A percentile compares a stretch with the other conserved stretches of the same genome.
Conservation (phyloP, 768 basidiomycete genomes). For the Pleurotus eryngii region DNA sequence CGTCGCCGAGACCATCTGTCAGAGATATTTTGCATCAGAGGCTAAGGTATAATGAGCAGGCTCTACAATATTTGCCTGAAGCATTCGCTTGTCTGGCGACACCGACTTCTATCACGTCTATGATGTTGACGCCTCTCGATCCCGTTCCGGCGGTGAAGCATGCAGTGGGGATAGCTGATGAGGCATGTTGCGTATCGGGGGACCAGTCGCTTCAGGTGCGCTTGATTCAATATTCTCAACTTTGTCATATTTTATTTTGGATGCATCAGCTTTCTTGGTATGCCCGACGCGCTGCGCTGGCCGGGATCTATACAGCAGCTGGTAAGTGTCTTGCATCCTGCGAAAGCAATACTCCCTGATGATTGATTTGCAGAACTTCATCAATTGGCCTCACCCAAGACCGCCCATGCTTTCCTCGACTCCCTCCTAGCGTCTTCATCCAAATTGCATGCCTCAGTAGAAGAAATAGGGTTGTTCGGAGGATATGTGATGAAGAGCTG, state of each 20-base stretch:
- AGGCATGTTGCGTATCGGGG: constrained; percentile 59
- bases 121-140: constrained; percentile 50
- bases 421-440: constrained; percentile 52
- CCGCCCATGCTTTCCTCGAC: constrained; percentile 64
- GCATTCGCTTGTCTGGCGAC: constrained; percentile 70
- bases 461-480: constrained; percentile 53
- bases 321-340: constrained; percentile 33
- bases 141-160: constrained; percentile 60
- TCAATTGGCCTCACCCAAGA: constrained; percentile 73
- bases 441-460: constrained; percentile 40
- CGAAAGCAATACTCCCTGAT: neutral
- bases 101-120: constrained; percentile 28
- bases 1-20: constrained; percentile 27
- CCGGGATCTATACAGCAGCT: constrained; percentile 68
- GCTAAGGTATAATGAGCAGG: constrained; percentile 65
- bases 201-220: constrained; percentile 59
- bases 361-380: constrained; percentile 56
- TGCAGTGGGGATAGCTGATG: constrained; percentile 58
- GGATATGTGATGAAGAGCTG: constrained; percentile 67
- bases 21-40: constrained; percentile 53
- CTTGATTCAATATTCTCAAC: constrained; percentile 5
- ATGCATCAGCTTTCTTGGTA: constrained; percentile 66
- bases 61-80: constrained; percentile 67
- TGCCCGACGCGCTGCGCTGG: constrained; percentile 58
- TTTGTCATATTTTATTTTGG: neutral